Evolutionary conservation across 306 rosid species (phyloP).

Genomic region (Mimosa pudica): DNA sequence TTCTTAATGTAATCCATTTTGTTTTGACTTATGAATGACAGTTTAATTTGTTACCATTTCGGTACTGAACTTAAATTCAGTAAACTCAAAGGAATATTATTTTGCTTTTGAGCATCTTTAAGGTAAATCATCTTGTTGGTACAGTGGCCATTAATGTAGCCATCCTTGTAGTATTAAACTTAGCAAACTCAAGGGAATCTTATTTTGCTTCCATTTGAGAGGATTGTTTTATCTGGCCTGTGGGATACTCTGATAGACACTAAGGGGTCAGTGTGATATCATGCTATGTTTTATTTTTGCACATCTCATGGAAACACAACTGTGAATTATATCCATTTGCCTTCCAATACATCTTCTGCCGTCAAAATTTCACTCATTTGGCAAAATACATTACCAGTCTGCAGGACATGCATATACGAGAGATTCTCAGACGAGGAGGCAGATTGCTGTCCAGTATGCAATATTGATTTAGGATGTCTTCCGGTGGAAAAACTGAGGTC

Average conservation of each 20-base stretch:
- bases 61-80: neutral
- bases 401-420: conserved; percentile 88
- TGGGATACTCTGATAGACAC: neutral
- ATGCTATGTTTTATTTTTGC: conserved; percentile 1
- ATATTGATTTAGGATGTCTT: conserved; percentile 83
- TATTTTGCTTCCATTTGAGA: neutral
- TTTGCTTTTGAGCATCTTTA: neutral
- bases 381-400: conserved; percentile 61
- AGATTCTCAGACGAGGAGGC: conserved; percentile 84
- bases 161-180: neutral
- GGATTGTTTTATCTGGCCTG: neutral
- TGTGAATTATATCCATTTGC: conserved; percentile 8
- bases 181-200: neutral
- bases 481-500: conserved; percentile 94
- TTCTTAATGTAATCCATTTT: neutral
- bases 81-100: neutral
- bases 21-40: conserved; percentile 3
- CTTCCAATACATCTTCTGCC: conserved; percentile 18
- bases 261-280: conserved; percentile 11
- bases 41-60: neutral
- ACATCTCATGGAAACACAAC: neutral
- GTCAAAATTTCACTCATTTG: conserved; percentile 8
- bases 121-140: neutral
- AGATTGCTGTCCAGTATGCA: conserved; percentile 87
- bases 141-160: neutral